Conservation (phyloP, 805 yeast species). For the Saccharomycopsis sp. region DNA sequence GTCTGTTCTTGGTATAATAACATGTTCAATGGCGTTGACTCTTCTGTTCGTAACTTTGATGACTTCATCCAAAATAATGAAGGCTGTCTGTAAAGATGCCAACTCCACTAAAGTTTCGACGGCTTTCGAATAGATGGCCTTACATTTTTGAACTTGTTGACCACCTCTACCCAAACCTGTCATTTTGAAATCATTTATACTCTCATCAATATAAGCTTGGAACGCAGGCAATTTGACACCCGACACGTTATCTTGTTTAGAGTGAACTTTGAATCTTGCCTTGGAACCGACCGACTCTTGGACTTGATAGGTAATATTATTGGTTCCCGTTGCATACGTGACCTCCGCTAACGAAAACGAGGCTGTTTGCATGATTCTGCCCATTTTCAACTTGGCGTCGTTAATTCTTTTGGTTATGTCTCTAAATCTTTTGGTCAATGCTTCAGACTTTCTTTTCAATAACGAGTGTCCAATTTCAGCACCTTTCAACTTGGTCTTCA, state of each 20-base stretch:
- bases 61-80: constrained; percentile 93
- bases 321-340: constrained; percentile 88
- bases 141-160: constrained; percentile 93
- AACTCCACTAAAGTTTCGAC: constrained; percentile 95
- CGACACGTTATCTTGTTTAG: constrained; percentile 92
- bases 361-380: constrained; percentile 96
- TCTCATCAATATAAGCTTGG: constrained; percentile 75
- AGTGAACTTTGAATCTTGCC: constrained; percentile 85
- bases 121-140: constrained; percentile 85
- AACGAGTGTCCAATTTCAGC: constrained; percentile 95
- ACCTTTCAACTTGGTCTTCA: constrained; percentile 95
- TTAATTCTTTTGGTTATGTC: constrained; percentile 92
- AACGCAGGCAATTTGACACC: constrained; percentile 94
- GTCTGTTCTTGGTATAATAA: constrained; percentile 95
- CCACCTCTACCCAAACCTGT: constrained; percentile 99
- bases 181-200: constrained; percentile 87
- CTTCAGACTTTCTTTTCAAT: constrained; percentile 93
- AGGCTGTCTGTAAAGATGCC: constrained; percentile 95
- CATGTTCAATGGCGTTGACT: constrained; percentile 98
- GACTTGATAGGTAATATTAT: constrained; percentile 89
- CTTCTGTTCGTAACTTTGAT: constrained; percentile 97
- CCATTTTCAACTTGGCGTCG: constrained; percentile 95
- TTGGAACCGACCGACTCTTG: constrained; percentile 80
- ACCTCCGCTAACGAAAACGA: constrained; percentile 97
- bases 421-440: constrained; percentile 91